phyloP scores from a whole-genome alignment of 2,329 filamentous ascomycete species.

The Aureobasidium lini region DNA sequence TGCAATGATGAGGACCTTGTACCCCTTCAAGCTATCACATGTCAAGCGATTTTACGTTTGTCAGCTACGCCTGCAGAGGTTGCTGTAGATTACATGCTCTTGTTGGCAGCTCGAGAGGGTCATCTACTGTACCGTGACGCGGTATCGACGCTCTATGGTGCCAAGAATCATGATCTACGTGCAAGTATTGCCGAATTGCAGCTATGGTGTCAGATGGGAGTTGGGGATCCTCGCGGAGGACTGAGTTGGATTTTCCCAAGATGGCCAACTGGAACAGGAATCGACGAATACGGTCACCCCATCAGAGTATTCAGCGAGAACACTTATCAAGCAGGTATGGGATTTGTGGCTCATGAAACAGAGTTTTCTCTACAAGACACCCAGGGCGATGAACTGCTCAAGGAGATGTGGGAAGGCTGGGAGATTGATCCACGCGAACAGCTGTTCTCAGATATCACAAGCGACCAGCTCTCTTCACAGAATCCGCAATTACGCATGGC shows the following conservation, averaged over 20 bases:
- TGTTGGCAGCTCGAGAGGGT: conserved; percentile 81
- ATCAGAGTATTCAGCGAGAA: conserved; percentile 73
- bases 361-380: conserved; percentile 26
- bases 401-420: conserved; percentile 63
- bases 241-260: conserved; percentile 82
- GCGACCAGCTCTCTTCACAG: no score
- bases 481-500: conserved; percentile 9
- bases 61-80: conserved; percentile 56
- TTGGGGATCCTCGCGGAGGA: conserved; percentile 81
- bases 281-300: conserved; percentile 58
- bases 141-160: conserved; percentile 61
- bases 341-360: conserved; percentile 47
- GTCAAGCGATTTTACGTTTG: conserved; percentile 81
- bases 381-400: conserved; percentile 53
- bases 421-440: conserved; percentile 35
- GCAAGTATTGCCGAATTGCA: conserved; percentile 77
- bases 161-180: conserved; percentile 65
- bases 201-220: conserved; percentile 94
- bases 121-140: conserved; percentile 65
- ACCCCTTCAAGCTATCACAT: conserved; percentile 62
- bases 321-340: conserved; percentile 74
- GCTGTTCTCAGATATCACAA: neutral
- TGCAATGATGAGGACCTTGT: conserved; percentile 88
- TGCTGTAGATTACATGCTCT: conserved; percentile 70
- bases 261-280: conserved; percentile 64